phyloP scores from a whole-genome alignment of 257 asterid species.

The Penstemon eatonii region DNA sequence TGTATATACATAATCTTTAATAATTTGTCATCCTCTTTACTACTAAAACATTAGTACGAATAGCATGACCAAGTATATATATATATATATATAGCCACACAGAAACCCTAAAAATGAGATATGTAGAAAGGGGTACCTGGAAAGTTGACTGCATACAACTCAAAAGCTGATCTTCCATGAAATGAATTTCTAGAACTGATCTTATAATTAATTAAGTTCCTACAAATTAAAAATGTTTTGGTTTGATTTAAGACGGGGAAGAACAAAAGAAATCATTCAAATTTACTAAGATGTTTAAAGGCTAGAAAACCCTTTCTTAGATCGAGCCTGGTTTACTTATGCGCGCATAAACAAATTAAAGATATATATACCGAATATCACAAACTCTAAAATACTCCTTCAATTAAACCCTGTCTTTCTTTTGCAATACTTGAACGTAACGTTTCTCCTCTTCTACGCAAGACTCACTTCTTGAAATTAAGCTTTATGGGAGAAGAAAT shows the following conservation, averaged over 20 bases:
- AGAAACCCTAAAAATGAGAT: constrained; percentile 37
- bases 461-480: no score
- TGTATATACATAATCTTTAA: no score
- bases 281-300: no score
- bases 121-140: background rate
- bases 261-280: no score
- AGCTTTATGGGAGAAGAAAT: constrained; percentile 3
- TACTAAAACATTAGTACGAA: background rate
- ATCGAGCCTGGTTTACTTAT: no score
- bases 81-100: background rate
- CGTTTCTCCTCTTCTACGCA: no score
- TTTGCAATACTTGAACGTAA: constrained; percentile 10
- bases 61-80: constrained; percentile 1
- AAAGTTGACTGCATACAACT: constrained; percentile 22
- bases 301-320: no score
- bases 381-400: background rate
- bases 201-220: no score
- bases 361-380: no score
- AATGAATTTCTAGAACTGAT: background rate
- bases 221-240: no score
- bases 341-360: no score
- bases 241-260: no score
- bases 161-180: constrained; percentile 6
- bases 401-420: constrained; percentile 12
- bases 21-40: background rate